phyloP scores from a whole-genome alignment of 495 filamentous ascomycete genomes.

The Daldinia caldariorum region DNA sequence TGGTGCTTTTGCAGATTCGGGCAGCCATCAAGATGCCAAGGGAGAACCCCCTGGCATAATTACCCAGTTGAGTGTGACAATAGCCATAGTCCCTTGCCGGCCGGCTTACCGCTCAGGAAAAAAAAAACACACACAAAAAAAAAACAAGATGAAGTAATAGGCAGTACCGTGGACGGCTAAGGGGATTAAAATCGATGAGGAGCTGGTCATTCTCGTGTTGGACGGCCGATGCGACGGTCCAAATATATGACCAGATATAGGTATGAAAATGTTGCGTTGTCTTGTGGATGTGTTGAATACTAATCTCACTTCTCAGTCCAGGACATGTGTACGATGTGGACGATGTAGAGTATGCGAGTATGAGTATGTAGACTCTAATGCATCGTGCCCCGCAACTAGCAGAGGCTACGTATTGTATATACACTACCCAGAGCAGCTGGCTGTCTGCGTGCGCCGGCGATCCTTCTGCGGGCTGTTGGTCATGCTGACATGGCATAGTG shows the following conservation, averaged over 20 bases:
- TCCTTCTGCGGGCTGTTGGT: slow-evolving; percentile 49
- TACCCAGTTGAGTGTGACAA: slow-evolving; percentile 31
- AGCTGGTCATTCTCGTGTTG: slow-evolving; percentile 33
- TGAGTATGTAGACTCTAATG: slow-evolving; percentile 20
- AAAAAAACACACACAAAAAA: slow-evolving; percentile 17
- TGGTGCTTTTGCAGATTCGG: slow-evolving; percentile 38
- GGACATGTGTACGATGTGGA: slow-evolving; percentile 6
- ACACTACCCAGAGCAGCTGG: slow-evolving; percentile 24
- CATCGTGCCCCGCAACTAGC: slow-evolving; percentile 39
- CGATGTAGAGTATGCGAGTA: slow-evolving; percentile 8
- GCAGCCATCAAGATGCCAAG: slow-evolving; percentile 42
- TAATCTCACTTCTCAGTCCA: slow-evolving; percentile 8
- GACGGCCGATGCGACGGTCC: slow-evolving; percentile 34
- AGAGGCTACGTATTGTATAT: slow-evolving; percentile 11
- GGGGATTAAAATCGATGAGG: slow-evolving; percentile 23
- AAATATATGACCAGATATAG: slow-evolving; percentile 23
- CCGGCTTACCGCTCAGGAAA: slow-evolving; percentile 29
- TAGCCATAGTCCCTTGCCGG: slow-evolving; percentile 31
- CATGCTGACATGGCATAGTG: slow-evolving; percentile 46
- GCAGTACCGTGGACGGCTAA: slow-evolving; percentile 21
- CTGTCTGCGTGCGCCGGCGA: slow-evolving; percentile 47
- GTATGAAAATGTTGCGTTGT: slow-evolving; percentile 27
- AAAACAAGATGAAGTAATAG: slow-evolving; percentile 29
- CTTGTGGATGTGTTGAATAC: slow-evolving; percentile 21
- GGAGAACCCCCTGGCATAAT: slow-evolving; percentile 37